phyloP scores from a whole-genome alignment of 805 yeast species.

The Kazachstania psychrophila region DNA sequence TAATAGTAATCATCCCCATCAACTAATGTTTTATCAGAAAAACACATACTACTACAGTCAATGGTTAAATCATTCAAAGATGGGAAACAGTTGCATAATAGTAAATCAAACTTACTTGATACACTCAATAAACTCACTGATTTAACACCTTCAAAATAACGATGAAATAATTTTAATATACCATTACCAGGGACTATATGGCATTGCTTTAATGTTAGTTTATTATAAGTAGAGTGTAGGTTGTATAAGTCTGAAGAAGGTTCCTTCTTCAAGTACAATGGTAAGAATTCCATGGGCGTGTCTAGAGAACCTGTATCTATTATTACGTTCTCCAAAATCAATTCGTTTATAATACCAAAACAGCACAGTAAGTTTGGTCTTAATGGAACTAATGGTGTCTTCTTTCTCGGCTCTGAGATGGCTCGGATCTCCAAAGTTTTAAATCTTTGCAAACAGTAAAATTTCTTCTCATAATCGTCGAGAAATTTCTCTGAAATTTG shows the following conservation, averaged over 20 bases:
- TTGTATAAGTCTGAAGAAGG: constrained; percentile 12
- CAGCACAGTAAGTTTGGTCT: constrained; percentile 40
- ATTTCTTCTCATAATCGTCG: constrained; percentile 21
- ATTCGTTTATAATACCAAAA: constrained; percentile 36
- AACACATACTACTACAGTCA: constrained; percentile 43
- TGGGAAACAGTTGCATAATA: constrained; percentile 40
- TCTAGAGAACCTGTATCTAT: constrained; percentile 36
- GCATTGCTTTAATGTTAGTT: constrained; percentile 29
- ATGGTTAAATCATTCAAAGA: constrained; percentile 33
- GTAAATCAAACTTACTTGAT: constrained; percentile 38
- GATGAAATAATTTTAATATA: constrained; percentile 28
- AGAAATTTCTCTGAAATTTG: constrained; percentile 23
- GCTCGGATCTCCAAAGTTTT: constrained; percentile 22
- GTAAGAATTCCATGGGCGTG: constrained; percentile 30
- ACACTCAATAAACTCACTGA: constrained; percentile 33
- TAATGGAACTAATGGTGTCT: constrained; percentile 13
- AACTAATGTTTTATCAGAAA: constrained; percentile 18
- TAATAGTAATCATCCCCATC: constrained; percentile 20
- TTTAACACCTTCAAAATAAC: constrained; percentile 35
- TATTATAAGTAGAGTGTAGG: constrained; percentile 31
- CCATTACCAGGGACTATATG: constrained; percentile 32
- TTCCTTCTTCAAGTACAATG: constrained; percentile 20
- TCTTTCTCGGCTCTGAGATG: constrained; percentile 5
- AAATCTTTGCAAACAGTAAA: constrained; percentile 23
- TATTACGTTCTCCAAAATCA: constrained; percentile 39